Evolutionary conservation across 352 stramenopile species (phyloP).

Genomic region (Lagenidium sp.): DNA sequence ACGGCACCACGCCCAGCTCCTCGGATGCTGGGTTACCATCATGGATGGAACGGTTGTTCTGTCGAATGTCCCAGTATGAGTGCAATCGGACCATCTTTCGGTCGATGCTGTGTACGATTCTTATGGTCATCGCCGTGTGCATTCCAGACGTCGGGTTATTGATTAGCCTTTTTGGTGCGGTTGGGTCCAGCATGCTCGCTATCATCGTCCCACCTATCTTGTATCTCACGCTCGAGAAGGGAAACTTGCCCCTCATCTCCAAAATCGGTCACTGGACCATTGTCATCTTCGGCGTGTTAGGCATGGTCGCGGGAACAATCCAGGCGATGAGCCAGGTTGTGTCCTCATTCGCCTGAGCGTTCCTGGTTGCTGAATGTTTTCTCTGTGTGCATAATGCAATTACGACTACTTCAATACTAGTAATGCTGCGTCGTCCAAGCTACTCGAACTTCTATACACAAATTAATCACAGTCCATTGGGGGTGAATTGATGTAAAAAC

Average conservation of each 20-base stretch:
- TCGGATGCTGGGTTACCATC: conserved; percentile 6
- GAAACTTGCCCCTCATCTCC: conserved; percentile 27
- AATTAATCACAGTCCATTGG: too few relatives aligned
- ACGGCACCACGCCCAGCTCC: not conserved
- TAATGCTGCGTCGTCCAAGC: too few relatives aligned
- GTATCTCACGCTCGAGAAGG: conserved; percentile 34
- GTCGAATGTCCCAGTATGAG: conserved; percentile 56
- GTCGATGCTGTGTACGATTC: conserved; percentile 67
- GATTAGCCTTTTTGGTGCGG: conserved; percentile 73
- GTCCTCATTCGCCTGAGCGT: conserved; percentile 15
- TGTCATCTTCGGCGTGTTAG: conserved; percentile 36
- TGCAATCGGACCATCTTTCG: conserved; percentile 73
- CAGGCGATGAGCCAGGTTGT: conserved; percentile 47
- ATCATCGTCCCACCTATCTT: conserved; percentile 68
- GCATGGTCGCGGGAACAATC: conserved; percentile 57
- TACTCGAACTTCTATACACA: too few relatives aligned
- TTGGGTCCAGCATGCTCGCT: conserved; percentile 73
- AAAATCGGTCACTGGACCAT: conserved; percentile 35
- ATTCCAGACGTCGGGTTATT: conserved; percentile 59
- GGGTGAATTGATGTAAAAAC: too few relatives aligned
- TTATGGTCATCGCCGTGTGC: conserved; percentile 71
- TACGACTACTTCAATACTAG: too few relatives aligned
- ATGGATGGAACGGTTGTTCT: conserved; percentile 34
- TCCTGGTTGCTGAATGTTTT: too few relatives aligned
- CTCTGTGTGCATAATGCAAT: too few relatives aligned